Evolutionary conservation across 2,329 filamentous ascomycete genomes (phyloP).

Genomic region (Sclerotinia spermophila): DNA sequence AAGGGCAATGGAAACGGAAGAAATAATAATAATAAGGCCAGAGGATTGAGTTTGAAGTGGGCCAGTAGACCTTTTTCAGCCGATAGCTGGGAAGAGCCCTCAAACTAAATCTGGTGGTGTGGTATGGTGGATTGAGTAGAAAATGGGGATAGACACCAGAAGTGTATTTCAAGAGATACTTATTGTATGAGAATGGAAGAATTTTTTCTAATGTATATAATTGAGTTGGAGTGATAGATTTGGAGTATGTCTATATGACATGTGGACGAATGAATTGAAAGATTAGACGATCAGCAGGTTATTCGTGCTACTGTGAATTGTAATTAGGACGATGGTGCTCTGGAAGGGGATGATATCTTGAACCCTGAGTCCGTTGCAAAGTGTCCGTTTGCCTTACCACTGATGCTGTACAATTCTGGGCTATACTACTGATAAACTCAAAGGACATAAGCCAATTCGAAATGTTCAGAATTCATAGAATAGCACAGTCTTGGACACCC

Average conservation of each 20-base stretch:
- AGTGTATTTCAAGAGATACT: background rate
- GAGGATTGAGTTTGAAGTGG: background rate
- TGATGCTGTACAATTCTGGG: background rate
- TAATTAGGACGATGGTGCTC: background rate
- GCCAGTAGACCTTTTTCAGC: background rate
- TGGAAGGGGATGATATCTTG: background rate
- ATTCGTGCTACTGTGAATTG: background rate
- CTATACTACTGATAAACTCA: background rate
- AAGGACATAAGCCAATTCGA: background rate
- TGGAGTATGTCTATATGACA: background rate
- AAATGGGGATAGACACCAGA: background rate
- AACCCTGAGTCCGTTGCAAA: background rate
- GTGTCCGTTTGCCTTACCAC: background rate
- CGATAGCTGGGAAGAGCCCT: constrained; percentile 8
- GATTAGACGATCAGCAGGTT: background rate
- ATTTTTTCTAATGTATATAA: constrained; percentile 13
- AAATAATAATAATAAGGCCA: background rate
- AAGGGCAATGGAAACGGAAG: background rate
- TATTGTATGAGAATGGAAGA: background rate
- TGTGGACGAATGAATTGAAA: background rate
- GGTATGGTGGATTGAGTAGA: background rate
- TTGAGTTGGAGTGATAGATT: background rate
- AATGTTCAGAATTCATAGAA: background rate
- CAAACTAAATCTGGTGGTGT: background rate
- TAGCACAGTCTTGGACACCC: background rate